Evolutionary conservation across 371 early-diverging fungal species (phyloP), one percentile per base, ranked within the genome.

Genomic region (Apophysomyces trapeziformis): DNA sequence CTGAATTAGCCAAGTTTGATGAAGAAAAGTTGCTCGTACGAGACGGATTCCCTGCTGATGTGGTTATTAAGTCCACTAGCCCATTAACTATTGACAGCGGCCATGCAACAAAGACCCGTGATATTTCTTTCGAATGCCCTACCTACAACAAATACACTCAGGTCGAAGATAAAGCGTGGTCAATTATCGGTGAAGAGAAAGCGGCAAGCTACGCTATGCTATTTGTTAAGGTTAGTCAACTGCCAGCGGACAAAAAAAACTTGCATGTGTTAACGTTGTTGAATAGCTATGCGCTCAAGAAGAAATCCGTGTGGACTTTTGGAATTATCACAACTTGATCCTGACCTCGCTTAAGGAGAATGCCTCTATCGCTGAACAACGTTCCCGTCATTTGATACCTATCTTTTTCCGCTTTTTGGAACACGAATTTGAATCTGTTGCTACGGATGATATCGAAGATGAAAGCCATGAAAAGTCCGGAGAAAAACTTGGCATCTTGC

Each of bases 401-500:
- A 64, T 90, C 11, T 96, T 96, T 71, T 76, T 95, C 37, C 75
- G 85, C 36, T 89, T 94, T 63, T 74, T 92, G 59, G 75, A 86
- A 50, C 64, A 74, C 14, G 90, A 89, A 58, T 88, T 88, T 47
- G 74, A 79, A 41, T 80, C 84, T 60, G 70, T 80, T 4, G 61
- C 72, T n/a, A 80, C 79, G 21, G 73, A 79, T 45, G 77, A 78
- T 26, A 21, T 74, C 58, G 13, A 71, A 12, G 75, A 79, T 5
- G 75, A 77, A 38, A 68, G 68, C 4, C 61, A 73, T 4, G 64
- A 70, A 2, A 80, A 72, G 1, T 37, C 12, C 7, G 21, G 21
- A 6, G 54, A 60, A 5, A 45, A 64, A 11, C 37, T 81, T 58
- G 74, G 71, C 18, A 56, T 89, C 4, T 67, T 88, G 16, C 79